Evolutionary conservation across 1,284 basidiomycete species (phyloP).

Genomic region (Pseudomicrostroma phylloplanum): DNA sequence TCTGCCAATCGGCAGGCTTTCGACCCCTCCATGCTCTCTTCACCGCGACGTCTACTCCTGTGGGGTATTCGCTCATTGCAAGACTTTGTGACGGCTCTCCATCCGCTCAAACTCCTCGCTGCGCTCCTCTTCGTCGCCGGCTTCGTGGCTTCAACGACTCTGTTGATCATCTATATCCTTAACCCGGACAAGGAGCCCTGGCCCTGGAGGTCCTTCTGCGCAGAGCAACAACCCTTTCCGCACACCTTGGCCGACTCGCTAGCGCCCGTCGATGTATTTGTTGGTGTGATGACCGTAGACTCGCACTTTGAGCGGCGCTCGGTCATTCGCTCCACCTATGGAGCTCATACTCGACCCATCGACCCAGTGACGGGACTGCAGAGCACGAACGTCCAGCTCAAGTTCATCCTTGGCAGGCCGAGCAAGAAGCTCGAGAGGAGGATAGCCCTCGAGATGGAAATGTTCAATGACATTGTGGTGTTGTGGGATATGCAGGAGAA

Average conservation of each 20-base stretch:
- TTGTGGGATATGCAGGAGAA: conserved; percentile 73
- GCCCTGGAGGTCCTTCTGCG: conserved; percentile 89
- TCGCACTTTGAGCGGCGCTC: conserved; percentile 69
- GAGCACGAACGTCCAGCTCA: conserved; percentile 68
- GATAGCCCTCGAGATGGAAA: conserved; percentile 82
- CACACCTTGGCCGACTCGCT: conserved; percentile 59
- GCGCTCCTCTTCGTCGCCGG: conserved; percentile 32
- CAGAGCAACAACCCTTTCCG: conserved; percentile 55
- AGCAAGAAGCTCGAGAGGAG: conserved; percentile 69
- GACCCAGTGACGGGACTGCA: conserved; percentile 45
- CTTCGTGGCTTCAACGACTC: conserved; percentile 35
- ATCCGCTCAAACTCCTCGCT: conserved; percentile 31
- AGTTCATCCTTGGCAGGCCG: conserved; percentile 85
- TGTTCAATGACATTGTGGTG: conserved; percentile 81
- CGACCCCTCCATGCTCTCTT: conserved; percentile 2
- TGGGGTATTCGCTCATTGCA: conserved; percentile 12
- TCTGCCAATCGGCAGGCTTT: not conserved
- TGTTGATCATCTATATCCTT: conserved; percentile 72
- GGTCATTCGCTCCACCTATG: conserved; percentile 84
- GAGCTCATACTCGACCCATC: conserved; percentile 59
- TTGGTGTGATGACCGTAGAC: conserved; percentile 89
- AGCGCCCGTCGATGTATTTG: conserved; percentile 79
- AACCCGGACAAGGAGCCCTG: conserved; percentile 91
- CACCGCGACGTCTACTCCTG: not conserved
- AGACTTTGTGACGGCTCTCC: conserved; percentile 30